Conservation (phyloP, 768 basidiomycete species). For the Lactarius quietus region DNA sequence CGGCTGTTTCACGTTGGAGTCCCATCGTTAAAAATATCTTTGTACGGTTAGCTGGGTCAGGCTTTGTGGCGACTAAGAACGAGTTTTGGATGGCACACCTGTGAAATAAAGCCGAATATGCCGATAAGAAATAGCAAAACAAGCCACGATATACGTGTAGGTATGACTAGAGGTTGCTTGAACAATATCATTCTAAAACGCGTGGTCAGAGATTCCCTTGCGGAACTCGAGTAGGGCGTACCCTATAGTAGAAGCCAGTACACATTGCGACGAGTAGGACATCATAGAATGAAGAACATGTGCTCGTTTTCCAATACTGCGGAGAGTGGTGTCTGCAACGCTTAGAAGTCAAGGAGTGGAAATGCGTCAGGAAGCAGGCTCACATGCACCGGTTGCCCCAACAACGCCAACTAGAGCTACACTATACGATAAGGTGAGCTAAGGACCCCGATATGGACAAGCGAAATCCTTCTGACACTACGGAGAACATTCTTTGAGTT, state of each 20-base stretch:
- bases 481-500: slow-evolving; percentile 58
- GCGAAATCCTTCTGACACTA: slow-evolving; percentile 41
- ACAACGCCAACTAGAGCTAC: slow-evolving; percentile 63
- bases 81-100: slow-evolving; percentile 22
- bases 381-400: slow-evolving; percentile 66
- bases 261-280: slow-evolving; percentile 60
- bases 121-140: slow-evolving; percentile 38
- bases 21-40: slow-evolving; percentile 59
- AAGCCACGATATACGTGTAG: not conserved
- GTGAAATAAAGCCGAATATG: slow-evolving; percentile 49
- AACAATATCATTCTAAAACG: too few species aligned
- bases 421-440: slow-evolving; percentile 36
- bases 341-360: too few species aligned
- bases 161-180: too few species aligned
- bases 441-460: not conserved
- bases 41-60: too few species aligned
- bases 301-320: slow-evolving; percentile 76
- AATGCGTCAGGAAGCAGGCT: slow-evolving; percentile 34
- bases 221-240: slow-evolving; percentile 21
- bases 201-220: too few species aligned
- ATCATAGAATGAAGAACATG: slow-evolving; percentile 69
- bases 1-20: slow-evolving; percentile 61
- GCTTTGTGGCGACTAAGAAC: not conserved
- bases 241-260: slow-evolving; percentile 38
- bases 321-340: too few species aligned